Evolutionary conservation across 768 basidiomycete species (phyloP).

Genomic region (Suillus variegatus): DNA sequence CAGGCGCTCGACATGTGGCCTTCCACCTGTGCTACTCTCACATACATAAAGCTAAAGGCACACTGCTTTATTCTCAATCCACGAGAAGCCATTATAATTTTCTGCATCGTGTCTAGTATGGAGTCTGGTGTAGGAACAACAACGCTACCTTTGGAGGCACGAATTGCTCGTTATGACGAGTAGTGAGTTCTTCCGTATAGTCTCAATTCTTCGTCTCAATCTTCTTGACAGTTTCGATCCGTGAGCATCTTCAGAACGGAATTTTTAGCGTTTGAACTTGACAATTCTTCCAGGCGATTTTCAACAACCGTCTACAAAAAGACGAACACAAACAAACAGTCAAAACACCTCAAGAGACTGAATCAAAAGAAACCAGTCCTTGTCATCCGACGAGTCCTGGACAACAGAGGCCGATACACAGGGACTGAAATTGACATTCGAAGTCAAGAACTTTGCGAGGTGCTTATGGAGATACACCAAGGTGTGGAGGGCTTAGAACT

Average conservation of each 20-base stretch:
- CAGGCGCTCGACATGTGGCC: not conserved
- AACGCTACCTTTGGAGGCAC: not conserved
- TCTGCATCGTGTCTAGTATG: not conserved
- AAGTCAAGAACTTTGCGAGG: not conserved
- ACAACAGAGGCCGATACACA: not conserved
- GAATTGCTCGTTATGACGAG: not conserved
- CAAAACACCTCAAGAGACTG: not conserved
- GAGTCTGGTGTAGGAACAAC: not conserved
- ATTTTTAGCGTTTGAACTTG: not conserved
- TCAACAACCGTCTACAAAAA: not conserved
- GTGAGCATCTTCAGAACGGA: not conserved
- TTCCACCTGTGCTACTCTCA: not conserved
- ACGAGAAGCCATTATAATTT: not conserved
- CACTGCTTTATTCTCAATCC: not conserved
- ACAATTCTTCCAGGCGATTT: not conserved
- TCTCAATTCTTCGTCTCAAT: not conserved
- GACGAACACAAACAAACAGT: not conserved
- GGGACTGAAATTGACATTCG: not conserved
- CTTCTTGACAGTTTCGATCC: not conserved
- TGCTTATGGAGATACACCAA: not conserved
- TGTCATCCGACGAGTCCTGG: not conserved
- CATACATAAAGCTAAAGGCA: not conserved
- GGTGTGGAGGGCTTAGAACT: not conserved
- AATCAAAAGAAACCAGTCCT: not conserved
- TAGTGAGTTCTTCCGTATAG: not conserved